Evolutionary conservation across 106 monocot genomes (phyloP).

Genomic region (Cymbidium sinense): DNA sequence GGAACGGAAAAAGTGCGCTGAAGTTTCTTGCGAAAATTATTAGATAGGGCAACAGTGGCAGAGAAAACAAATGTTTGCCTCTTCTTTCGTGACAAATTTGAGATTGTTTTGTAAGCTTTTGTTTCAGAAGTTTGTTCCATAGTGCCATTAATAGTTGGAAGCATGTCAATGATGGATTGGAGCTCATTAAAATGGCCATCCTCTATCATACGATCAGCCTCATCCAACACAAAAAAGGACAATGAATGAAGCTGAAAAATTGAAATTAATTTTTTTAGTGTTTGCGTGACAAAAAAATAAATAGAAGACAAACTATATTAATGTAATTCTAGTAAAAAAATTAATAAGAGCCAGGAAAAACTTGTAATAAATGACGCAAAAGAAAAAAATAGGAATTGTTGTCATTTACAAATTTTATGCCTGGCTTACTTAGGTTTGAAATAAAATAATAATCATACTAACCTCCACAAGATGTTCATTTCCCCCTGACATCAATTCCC

Average conservation of each 20-base stretch:
- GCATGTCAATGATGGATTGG: slow-evolving; percentile 90
- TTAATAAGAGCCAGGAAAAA: too few species aligned
- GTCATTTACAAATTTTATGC: not conserved
- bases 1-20: slow-evolving; percentile 44
- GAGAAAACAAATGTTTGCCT: slow-evolving; percentile 96
- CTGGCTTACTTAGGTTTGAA: too few species aligned
- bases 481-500: slow-evolving; percentile 94
- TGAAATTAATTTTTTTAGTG: not conserved
- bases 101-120: slow-evolving; percentile 34
- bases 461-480: slow-evolving; percentile 89
- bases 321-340: not conserved
- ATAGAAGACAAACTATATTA: not conserved
- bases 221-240: slow-evolving; percentile 97
- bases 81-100: slow-evolving; percentile 55
- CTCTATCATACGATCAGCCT: slow-evolving; percentile 99
- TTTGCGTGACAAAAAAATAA: not conserved
- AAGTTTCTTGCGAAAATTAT: slow-evolving; percentile 83
- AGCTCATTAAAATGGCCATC: slow-evolving; percentile 90
- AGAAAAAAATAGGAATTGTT: not conserved
- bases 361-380: not conserved
- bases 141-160: slow-evolving; percentile 37
- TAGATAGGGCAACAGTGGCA: slow-evolving; percentile 85
- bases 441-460: slow-evolving; percentile 2
- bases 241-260: slow-evolving; percentile 67
- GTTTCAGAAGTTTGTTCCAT: slow-evolving; percentile 10